A percentile compares a stretch with the other conserved stretches of the same genome.
Evolutionary conservation across 2,329 filamentous ascomycete genomes (phyloP).

Genomic region (Tolypocladium ovalisporum): DNA sequence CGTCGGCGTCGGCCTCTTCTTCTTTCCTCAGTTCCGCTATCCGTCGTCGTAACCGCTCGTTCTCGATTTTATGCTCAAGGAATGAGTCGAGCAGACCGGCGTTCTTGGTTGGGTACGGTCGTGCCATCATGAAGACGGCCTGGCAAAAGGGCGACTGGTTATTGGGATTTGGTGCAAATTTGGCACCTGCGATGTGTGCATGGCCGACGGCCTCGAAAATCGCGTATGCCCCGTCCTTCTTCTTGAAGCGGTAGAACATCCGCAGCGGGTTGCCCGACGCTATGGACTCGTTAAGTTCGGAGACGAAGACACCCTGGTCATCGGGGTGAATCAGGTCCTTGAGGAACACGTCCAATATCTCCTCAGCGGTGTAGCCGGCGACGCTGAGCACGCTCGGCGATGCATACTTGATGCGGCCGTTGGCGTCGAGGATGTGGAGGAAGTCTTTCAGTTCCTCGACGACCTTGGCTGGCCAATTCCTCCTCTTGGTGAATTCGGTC

Average conservation of each 20-base stretch:
- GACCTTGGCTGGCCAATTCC: constrained; percentile 78
- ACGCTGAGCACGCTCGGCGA: constrained; percentile 66
- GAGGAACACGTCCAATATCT: constrained; percentile 66
- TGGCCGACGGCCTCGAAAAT: constrained; percentile 92
- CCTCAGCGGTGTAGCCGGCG: constrained; percentile 62
- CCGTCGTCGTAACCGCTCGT: constrained; percentile 72
- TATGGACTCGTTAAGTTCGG: constrained; percentile 84
- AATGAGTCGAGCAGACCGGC: constrained; percentile 81
- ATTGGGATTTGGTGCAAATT: constrained; percentile 49
- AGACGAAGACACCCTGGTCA: constrained; percentile 70
- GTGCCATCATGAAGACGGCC: constrained; percentile 87
- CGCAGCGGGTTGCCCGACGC: constrained; percentile 68
- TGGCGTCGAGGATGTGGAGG: constrained; percentile 73
- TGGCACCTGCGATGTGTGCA: constrained; percentile 69
- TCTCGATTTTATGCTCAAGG: constrained; percentile 93
- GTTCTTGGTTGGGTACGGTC: constrained; percentile 83
- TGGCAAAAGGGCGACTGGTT: constrained; percentile 64
- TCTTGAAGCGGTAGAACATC: constrained; percentile 79
- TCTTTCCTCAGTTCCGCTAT: constrained; percentile 79
- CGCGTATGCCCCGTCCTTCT: constrained; percentile 57
- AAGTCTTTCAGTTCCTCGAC: constrained; percentile 86
- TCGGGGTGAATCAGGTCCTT: constrained; percentile 78
- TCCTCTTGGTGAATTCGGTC: constrained; percentile 49
- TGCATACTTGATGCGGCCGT: constrained; percentile 76
- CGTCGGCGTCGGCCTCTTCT: constrained; percentile 69